phyloP scores from a whole-genome alignment of 495 filamentous ascomycete species.

The Hypoxylon rickii region DNA sequence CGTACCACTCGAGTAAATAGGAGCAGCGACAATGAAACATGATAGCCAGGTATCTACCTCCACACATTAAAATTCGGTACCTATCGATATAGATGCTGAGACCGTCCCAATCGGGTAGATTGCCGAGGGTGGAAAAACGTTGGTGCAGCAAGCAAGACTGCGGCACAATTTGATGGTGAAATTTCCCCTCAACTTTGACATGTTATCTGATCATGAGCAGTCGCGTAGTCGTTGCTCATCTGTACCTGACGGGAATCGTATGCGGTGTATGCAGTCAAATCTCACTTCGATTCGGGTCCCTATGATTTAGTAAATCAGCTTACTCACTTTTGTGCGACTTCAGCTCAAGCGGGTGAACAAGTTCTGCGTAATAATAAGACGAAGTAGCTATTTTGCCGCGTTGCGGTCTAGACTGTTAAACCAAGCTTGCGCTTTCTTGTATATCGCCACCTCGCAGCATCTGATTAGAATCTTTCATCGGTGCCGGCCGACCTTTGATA shows the following conservation, averaged over 20 bases:
- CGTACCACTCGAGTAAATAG: too few species aligned
- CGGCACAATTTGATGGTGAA: neutral
- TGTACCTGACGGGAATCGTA: neutral
- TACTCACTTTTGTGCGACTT: conserved; percentile 14
- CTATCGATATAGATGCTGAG: neutral
- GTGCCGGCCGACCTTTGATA: neutral
- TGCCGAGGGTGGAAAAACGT: neutral
- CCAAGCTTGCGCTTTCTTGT: neutral
- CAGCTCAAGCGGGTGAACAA: neutral
- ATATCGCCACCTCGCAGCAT: neutral
- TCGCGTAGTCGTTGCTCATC: too few species aligned
- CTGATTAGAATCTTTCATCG: neutral
- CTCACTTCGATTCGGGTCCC: neutral
- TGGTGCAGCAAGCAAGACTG: neutral
- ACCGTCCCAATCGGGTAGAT: neutral
- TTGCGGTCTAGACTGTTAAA: neutral
- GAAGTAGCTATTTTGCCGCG: neutral
- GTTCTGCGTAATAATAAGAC: neutral
- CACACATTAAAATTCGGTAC: too few species aligned
- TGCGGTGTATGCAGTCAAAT: neutral
- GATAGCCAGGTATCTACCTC: too few species aligned
- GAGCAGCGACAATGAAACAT: neutral
- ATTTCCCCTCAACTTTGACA: neutral
- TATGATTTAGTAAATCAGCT: conserved; percentile 15
- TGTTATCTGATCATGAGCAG: too few species aligned